These are phyloP conservation scores for Cadophora sp. DNA, from an alignment of 2,329 filamentous ascomycete genomes.

Conservation along the genomic window DNA sequence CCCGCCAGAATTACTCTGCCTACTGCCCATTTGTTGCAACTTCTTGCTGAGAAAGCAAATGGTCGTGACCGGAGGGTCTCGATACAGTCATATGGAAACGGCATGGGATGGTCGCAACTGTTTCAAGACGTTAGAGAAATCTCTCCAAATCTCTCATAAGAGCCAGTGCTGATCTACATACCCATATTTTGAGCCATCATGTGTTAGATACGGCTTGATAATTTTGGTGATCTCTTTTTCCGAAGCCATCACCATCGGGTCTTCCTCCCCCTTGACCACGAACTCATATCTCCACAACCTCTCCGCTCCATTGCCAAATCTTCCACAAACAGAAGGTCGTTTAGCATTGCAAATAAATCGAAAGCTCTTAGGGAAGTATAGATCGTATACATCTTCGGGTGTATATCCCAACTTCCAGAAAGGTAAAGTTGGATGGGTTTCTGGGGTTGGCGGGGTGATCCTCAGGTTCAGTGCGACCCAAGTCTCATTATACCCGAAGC, in stretches of 20 bases:
- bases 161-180: not conserved
- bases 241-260: constrained; percentile 18
- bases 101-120: constrained; percentile 23
- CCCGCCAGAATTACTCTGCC: constrained; percentile 46
- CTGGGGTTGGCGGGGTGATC: constrained; percentile 50
- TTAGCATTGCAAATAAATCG: constrained; percentile 52
- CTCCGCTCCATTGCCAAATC: constrained; percentile 41
- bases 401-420: constrained; percentile 54
- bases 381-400: constrained; percentile 54
- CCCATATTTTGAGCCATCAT: constrained; percentile 26
- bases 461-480: constrained; percentile 58
- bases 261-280: constrained; percentile 44
- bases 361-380: constrained; percentile 54
- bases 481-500: constrained; percentile 46
- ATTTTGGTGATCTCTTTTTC: constrained; percentile 49
- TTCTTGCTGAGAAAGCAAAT: constrained; percentile 43
- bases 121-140: not conserved
- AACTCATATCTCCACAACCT: constrained; percentile 46
- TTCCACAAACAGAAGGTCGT: constrained; percentile 51
- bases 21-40: constrained; percentile 46
- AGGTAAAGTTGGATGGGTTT: constrained; percentile 55
- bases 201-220: constrained; percentile 41
- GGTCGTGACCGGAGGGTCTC: constrained; percentile 52
- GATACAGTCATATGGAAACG: constrained; percentile 52
- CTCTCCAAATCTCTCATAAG: not conserved